These are phyloP conservation scores for Blastobotrys elegans DNA, from an alignment of 1,139 yeast species.

Conservation along the genomic window DNA sequence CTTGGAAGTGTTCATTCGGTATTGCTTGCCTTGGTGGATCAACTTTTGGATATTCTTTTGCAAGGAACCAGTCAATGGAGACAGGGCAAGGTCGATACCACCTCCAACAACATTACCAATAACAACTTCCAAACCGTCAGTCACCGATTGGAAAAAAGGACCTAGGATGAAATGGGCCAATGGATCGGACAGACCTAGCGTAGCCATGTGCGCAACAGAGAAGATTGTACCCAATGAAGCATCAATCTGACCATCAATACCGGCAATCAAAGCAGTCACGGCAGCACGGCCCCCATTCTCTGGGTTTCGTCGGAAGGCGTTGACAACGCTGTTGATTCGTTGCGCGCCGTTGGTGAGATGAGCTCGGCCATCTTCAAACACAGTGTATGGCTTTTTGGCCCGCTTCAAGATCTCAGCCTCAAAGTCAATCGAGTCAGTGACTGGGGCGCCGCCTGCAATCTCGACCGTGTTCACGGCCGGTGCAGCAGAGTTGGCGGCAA, in stretches of 20 bases:
- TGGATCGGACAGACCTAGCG: no score
- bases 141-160: constrained; percentile 32
- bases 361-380: no score
- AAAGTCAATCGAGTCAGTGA: constrained; percentile 1
- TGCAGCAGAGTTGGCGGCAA: not conserved
- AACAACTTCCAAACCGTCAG: constrained; percentile 33
- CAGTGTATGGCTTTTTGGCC: constrained; percentile 1
- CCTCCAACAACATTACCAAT: no score
- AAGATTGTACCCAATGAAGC: no score
- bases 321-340: constrained; percentile 20
- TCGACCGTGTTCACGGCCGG: not conserved
- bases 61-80: constrained; percentile 15
- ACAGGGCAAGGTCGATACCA: constrained; percentile 15
- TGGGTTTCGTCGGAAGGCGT: constrained; percentile 19
- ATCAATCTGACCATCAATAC: no score
- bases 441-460: not conserved
- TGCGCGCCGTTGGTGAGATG: constrained; percentile 23
- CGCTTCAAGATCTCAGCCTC: not conserved
- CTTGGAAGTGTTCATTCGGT: constrained; percentile 21
- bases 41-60: no score
- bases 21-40: constrained; percentile 15
- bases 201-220: no score
- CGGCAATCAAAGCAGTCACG: constrained; percentile 24
- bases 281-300: constrained; percentile 26
- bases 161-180: constrained; percentile 27